A percentile compares a stretch with the other conserved stretches of the same genome.
phyloP scores from a whole-genome alignment of 2,329 filamentous ascomycete species.

The Fusarium oxysporum region DNA sequence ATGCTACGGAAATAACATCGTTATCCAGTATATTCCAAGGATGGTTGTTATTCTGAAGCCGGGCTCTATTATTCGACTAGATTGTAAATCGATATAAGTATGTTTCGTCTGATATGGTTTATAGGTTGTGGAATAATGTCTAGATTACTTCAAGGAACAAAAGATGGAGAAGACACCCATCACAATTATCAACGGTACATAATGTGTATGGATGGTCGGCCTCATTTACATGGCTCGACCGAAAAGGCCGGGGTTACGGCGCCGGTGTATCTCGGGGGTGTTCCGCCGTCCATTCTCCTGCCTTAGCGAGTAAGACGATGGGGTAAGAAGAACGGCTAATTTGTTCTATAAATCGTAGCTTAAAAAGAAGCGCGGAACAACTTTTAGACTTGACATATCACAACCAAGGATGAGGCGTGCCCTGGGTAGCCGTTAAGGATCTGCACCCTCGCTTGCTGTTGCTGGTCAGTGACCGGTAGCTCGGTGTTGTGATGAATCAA shows the following conservation, averaged over 20 bases:
- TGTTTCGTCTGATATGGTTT: slow-evolving; percentile 11
- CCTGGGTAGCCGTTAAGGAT: slow-evolving; percentile 24
- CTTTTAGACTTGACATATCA: slow-evolving; percentile 16
- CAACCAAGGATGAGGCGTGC: slow-evolving; percentile 1
- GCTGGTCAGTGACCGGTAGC: slow-evolving; percentile 8
- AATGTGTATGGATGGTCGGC: slow-evolving; percentile 17
- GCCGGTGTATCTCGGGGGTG: slow-evolving; percentile 24
- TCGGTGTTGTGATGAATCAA: slow-evolving; percentile 26
- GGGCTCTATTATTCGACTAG: not conserved
- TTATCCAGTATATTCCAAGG: not conserved
- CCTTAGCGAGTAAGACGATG: slow-evolving; percentile 23
- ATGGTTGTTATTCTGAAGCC: not conserved
- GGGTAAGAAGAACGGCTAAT: slow-evolving; percentile 26
- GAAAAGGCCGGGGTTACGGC: slow-evolving; percentile 26
- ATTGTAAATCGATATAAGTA: not conserved
- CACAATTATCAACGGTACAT: slow-evolving; percentile 3
- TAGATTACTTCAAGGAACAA: slow-evolving; percentile 15
- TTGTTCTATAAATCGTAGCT: slow-evolving; percentile 18
- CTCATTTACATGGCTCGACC: slow-evolving; percentile 34
- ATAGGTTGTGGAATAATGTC: slow-evolving; percentile 31
- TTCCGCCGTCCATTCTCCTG: slow-evolving; percentile 24
- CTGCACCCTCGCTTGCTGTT: slow-evolving; percentile 17
- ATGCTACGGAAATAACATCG: not conserved
- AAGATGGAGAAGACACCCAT: slow-evolving; percentile 24
- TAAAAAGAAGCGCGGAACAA: slow-evolving; percentile 28